Evolutionary conservation across 2,329 filamentous ascomycete genomes (phyloP), one percentile per base, ranked within the genome.

Genomic region (Trichoderma koningii): DNA sequence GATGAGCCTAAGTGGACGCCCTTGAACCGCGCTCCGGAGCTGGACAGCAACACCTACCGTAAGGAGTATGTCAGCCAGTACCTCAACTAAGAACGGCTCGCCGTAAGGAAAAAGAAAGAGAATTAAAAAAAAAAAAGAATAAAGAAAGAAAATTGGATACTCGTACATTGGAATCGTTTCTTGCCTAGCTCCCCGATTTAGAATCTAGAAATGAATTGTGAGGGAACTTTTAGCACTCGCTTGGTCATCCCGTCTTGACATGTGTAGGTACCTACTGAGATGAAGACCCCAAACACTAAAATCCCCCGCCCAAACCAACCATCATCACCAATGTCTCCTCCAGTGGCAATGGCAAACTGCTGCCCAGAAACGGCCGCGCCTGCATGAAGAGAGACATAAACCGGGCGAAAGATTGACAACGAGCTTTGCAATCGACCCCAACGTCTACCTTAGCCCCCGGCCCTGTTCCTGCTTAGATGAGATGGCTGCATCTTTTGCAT

Each of bases 1-100:
- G 95, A 98, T 69, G 93, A 98, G 79, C 95, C 95, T 41, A 97
- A 98, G 80, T 99, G 95, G 95, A 98, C 93, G 42, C 91, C 95
- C 15, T 78, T 99, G 70, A 96, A 97, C 80, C 87, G 95, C 64
- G 87, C 85, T 7, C 78, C 81, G 5, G 90, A 94, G 55, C 85
- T 97, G 50, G 92, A 98, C 75, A 76, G 76, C 66, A 99, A 98
- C 78, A 79, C 83, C 60, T 90, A 88, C 76, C 87, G 95, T 66
- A 86, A 92, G 82, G 85, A 87, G 55, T 99, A 99, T 73, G 80
- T 97, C 47, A 71, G 75, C 65, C 74, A 82, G 57, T 86, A 78
- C 68, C 71, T 83, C 23, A 77, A 83, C 59, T 59, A 30, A 59
- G 7, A 28, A 21, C 19, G 21, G 23, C 38, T 51, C n/a, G 42